phyloP scores from a whole-genome alignment of 2,329 filamentous ascomycete genomes.

The Juglanconis sp. region DNA sequence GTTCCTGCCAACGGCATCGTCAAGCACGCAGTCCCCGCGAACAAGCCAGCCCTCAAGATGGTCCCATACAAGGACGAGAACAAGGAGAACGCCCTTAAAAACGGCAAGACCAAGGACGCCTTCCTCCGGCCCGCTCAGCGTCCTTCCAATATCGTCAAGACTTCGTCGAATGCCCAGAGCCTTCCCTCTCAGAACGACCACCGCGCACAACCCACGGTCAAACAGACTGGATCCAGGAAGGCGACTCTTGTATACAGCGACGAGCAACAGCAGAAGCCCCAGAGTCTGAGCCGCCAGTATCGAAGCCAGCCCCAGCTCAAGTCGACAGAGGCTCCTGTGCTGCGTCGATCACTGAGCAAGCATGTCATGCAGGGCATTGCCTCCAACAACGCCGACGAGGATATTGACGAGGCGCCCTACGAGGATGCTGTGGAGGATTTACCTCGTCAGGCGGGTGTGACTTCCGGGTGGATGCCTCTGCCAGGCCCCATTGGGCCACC shows the following conservation, averaged over 20 bases:
- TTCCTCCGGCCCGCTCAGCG: conserved; percentile 38
- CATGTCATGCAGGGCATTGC: conserved; percentile 26
- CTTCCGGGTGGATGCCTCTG: neutral
- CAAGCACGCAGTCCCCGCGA: conserved; percentile 29
- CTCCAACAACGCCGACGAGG: conserved; percentile 28
- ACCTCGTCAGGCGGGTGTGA: conserved; percentile 22
- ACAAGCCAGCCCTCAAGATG: conserved; percentile 27
- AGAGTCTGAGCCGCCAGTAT: conserved; percentile 38
- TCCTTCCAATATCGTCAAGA: conserved; percentile 17
- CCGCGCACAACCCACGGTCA: conserved; percentile 4
- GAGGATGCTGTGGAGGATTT: conserved; percentile 44
- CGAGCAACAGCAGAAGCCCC: conserved; percentile 28
- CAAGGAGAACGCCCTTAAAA: conserved; percentile 42
- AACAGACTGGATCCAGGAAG: conserved; percentile 23
- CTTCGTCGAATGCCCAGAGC: conserved; percentile 12
- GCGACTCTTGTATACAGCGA: conserved; percentile 26
- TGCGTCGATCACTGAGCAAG: conserved; percentile 45
- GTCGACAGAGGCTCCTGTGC: conserved; percentile 33
- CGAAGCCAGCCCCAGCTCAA: conserved; percentile 54
- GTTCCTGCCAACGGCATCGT: conserved; percentile 28
- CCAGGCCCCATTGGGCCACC: conserved; percentile 2
- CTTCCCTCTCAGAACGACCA: conserved; percentile 1
- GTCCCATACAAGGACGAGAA: conserved; percentile 26
- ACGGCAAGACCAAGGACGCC: conserved; percentile 29
- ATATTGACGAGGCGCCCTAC: conserved; percentile 39